phyloP scores from a whole-genome alignment of 2,329 filamentous ascomycete species.

The Colletotrichum sublineola region DNA sequence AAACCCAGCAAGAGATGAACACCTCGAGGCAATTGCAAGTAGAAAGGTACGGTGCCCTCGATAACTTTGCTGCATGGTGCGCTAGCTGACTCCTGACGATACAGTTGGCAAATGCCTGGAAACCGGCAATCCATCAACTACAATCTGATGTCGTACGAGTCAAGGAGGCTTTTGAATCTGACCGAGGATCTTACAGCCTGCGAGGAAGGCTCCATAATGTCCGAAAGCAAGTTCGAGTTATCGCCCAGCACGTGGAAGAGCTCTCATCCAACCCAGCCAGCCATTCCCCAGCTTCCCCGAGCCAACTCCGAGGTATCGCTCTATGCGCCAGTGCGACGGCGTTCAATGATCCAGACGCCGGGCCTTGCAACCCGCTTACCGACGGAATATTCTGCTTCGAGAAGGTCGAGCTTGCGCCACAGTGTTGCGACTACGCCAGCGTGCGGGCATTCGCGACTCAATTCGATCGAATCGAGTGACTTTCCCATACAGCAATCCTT shows the following conservation, averaged over 20 bases:
- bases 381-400: constrained; percentile 39
- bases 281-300: constrained; percentile 50
- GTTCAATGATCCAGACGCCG: constrained; percentile 63
- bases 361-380: constrained; percentile 61
- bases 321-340: constrained; percentile 62
- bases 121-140: constrained; percentile 58
- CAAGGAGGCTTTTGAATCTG: constrained; percentile 58
- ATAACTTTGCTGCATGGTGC: not conserved
- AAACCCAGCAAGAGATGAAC: constrained; percentile 41
- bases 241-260: constrained; percentile 54
- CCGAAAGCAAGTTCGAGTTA: constrained; percentile 52
- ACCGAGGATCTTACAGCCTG: constrained; percentile 50
- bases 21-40: constrained; percentile 42
- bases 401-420: constrained; percentile 53
- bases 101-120: constrained; percentile 50
- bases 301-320: constrained; percentile 63
- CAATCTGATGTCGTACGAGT: constrained; percentile 60
- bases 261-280: constrained; percentile 49
- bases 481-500: not conserved
- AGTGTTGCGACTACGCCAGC: constrained; percentile 55
- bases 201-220: constrained; percentile 51
- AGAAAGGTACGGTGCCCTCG: constrained; percentile 32
- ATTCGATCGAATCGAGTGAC: constrained; percentile 55
- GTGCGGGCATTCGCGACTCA: constrained; percentile 52
- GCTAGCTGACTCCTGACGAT: constrained; percentile 35